Percentiles rank a stretch among this genome's conserved stretches.
phyloP scores from a whole-genome alignment of 371 early-diverging fungal genomes.

The Mortierella polycephala region DNA sequence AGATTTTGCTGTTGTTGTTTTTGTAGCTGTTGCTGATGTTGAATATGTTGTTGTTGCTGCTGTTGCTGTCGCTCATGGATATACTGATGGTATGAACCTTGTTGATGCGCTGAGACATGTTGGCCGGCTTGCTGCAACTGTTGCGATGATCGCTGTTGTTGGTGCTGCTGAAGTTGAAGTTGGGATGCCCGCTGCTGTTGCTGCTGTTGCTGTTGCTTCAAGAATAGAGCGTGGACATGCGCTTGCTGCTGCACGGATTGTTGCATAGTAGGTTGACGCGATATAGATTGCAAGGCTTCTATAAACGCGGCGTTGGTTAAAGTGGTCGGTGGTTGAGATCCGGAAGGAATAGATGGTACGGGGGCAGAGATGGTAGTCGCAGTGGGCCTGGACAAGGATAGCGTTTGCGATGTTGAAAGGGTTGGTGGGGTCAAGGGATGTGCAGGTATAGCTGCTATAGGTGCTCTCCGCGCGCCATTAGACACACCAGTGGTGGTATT shows the following conservation, averaged over 20 bases:
- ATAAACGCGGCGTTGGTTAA: too few relatives aligned
- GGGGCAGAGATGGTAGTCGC: too few relatives aligned
- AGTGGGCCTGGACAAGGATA: too few relatives aligned
- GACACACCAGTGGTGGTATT: not conserved
- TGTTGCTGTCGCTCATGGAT: constrained; percentile 8
- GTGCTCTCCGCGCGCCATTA: not conserved
- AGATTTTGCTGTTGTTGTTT: not conserved
- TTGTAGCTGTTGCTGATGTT: not conserved
- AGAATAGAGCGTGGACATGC: not conserved
- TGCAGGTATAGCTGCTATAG: not conserved
- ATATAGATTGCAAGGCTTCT: not conserved
- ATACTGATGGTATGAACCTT: too few relatives aligned
- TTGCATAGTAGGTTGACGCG: not conserved
- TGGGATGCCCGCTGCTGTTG: not conserved
- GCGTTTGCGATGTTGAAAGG: not conserved
- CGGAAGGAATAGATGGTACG: too few relatives aligned
- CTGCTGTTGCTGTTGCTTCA: constrained; percentile 2
- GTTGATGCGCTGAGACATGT: too few relatives aligned
- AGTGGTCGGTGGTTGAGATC: too few relatives aligned
- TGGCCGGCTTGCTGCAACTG: too few relatives aligned
- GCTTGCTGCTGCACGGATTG: not conserved
- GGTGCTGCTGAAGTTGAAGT: not conserved
- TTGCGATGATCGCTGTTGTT: not conserved
- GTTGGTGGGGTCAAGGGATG: not conserved
- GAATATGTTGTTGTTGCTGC: not conserved